A percentile compares a stretch with the other conserved stretches of the same genome.
Conservation (phyloP, 2,329 filamentous ascomycete genomes). For the Scytalidium lignicola region DNA sequence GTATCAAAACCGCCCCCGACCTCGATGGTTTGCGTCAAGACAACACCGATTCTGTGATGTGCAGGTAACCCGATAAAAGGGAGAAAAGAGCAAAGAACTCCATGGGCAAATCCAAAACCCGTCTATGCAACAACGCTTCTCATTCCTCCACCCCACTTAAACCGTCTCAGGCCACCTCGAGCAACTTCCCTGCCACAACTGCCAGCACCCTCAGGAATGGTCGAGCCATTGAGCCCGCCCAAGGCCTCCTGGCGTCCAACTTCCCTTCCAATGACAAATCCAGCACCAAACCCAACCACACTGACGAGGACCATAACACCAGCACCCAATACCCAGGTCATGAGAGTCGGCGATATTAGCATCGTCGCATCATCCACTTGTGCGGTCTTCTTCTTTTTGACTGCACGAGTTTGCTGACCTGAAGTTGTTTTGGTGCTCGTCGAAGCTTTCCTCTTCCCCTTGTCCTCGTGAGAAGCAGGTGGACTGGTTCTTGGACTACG, state of each 20-base stretch:
- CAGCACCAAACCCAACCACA: slow-evolving; percentile 64
- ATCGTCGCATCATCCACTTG: slow-evolving; percentile 33
- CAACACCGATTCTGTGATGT: too few relatives aligned
- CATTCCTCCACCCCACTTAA: slow-evolving; percentile 23
- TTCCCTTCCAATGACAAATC: slow-evolving; percentile 63
- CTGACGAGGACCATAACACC: slow-evolving; percentile 64
- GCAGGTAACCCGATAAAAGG: neutral
- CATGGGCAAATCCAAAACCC: neutral
- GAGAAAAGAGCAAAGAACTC: neutral
- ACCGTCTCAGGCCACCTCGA: slow-evolving; percentile 21
- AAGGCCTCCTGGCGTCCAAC: slow-evolving; percentile 55
- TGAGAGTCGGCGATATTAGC: slow-evolving; percentile 52
- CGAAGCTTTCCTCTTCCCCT: slow-evolving; percentile 43
- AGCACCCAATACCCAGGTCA: slow-evolving; percentile 60
- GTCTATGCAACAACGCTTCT: slow-evolving; percentile 21
- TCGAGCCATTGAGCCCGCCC: slow-evolving; percentile 17
- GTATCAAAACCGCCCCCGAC: neutral
- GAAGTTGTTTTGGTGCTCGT: slow-evolving; percentile 10
- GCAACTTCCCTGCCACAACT: slow-evolving; percentile 22
- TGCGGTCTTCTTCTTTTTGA: slow-evolving; percentile 39
- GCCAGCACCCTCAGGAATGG: slow-evolving; percentile 11
- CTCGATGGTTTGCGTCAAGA: too few relatives aligned
- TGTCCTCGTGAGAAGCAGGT: slow-evolving; percentile 31
- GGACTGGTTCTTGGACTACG: slow-evolving; percentile 17
- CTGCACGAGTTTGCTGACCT: slow-evolving; percentile 30